A percentile compares a stretch with the other conserved stretches of the same genome.
Evolutionary conservation across 768 basidiomycete species (phyloP).

Genomic region (Tylopilus vinaceipallidus): DNA sequence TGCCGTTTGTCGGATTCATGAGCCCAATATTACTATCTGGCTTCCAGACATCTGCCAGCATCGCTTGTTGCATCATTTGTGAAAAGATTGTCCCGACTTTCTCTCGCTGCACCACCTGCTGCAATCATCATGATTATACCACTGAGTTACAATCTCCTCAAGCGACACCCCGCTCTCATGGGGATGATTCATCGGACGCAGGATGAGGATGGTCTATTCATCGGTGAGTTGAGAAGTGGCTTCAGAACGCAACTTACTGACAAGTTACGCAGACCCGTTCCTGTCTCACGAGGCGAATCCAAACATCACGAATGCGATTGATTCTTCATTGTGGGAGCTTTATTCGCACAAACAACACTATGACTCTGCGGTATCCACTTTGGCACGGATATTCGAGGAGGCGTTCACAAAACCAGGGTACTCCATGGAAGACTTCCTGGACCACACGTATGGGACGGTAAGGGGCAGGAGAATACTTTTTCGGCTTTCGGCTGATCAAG

Average conservation of each 20-base stretch:
- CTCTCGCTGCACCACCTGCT: slow-evolving; percentile 83
- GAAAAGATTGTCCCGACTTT: slow-evolving; percentile 84
- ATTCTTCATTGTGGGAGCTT: slow-evolving; percentile 93
- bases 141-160: slow-evolving; percentile 92
- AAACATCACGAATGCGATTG: slow-evolving; percentile 70
- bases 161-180: slow-evolving; percentile 90
- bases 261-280: slow-evolving; percentile 61
- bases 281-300: slow-evolving; percentile 66
- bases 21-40: neutral
- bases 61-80: slow-evolving; percentile 93
- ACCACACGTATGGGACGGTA: slow-evolving; percentile 88
- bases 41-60: slow-evolving; percentile 75
- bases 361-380: slow-evolving; percentile 79
- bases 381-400: slow-evolving; percentile 83
- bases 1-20: neutral
- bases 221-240: slow-evolving; percentile 30
- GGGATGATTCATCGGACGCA: slow-evolving; percentile 78
- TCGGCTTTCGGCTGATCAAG: slow-evolving; percentile 3
- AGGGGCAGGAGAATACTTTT: slow-evolving; percentile 20
- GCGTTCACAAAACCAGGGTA: slow-evolving; percentile 94
- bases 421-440: slow-evolving; percentile 92
- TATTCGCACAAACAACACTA: slow-evolving; percentile 79
- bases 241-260: slow-evolving; percentile 3
- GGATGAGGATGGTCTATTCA: slow-evolving; percentile 32
- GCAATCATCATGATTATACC: slow-evolving; percentile 90